Evolutionary conservation across 176 grass and related monocot genomes (phyloP).

Genomic region (Rhynchospora breviuscula): DNA sequence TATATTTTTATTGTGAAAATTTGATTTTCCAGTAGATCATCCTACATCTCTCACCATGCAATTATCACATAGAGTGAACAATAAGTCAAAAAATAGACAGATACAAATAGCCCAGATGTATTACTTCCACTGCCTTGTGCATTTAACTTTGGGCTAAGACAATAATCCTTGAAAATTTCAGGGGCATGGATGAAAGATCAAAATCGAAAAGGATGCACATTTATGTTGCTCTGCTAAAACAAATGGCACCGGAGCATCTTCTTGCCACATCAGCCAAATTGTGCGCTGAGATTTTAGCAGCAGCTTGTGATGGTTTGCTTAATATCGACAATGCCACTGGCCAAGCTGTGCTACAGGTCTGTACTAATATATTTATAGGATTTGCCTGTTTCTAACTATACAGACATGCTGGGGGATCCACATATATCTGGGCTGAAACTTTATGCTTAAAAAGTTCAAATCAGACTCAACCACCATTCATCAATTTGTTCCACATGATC

Average conservation of each 20-base stretch:
- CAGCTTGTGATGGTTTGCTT: slow-evolving; percentile 85
- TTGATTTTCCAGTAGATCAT: background rate
- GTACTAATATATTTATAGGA: background rate
- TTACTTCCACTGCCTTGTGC: background rate
- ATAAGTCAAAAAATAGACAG: background rate
- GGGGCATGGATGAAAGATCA: slow-evolving; percentile 63
- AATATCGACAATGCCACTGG: slow-evolving; percentile 69
- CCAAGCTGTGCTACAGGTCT: slow-evolving; percentile 80
- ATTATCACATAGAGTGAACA: background rate
- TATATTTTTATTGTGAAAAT: slow-evolving; percentile 5
- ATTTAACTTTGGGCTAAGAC: background rate
- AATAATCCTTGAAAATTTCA: slow-evolving; percentile 29
- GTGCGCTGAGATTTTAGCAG: slow-evolving; percentile 91
- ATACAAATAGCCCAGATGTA: background rate
- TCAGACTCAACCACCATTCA: background rate
- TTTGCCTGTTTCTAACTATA: background rate
- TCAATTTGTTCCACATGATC: background rate
- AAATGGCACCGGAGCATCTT: slow-evolving; percentile 98
- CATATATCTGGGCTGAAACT: background rate
- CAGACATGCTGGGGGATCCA: background rate
- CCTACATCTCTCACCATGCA: background rate
- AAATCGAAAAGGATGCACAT: slow-evolving; percentile 87
- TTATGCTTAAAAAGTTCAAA: background rate
- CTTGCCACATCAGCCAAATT: slow-evolving; percentile 93
- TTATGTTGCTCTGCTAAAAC: slow-evolving; percentile 87